Base-by-base conservation (phyloP, 192 early-diverging fungal genomes). In the Entophlyctis helioformis region DNA sequence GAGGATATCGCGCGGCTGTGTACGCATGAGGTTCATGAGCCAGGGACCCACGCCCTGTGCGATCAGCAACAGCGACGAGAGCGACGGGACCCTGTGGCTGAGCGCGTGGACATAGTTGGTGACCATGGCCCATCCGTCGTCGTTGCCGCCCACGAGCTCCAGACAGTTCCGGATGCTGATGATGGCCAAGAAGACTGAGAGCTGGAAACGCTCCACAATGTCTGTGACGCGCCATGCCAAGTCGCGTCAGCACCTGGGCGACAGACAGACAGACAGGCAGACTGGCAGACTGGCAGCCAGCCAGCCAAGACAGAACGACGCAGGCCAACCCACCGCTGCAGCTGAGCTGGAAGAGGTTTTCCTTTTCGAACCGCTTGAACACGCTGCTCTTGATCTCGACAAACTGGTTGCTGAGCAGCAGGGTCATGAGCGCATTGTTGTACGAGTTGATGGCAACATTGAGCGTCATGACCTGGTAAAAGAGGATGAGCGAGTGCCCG, bases 371-470 rank as follows among this genome's bases (percentile, higher is more conserved):
- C 39, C 79, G 81, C 50, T 98, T 98, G 48, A 96, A 98, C 5
- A 98, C 96, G 34, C 80, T 84, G 47, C 87, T 81, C 52, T 98
- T 98, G 60, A 98, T 92, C 54, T 98, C 96, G 7, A 91, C 87
- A 76, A 98, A 98, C 66, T 96, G 96, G 53, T 96, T 96, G 27
- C 82, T 86, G 31, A 98, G 78, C 19, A 98, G 71, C 27, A 98
- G 55, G n/a, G 91, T 86, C 25, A 98, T 60, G 20, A 98, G 63
- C 6, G 87, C 87, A 60, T 95, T 93, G 47, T 87, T 88, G 52
- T 95, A 93, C 12, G 85, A 89, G 61, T 98, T 98, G 50, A 96
- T 84, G 2, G 93, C 85, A 6, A 96, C 91, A 54, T 96, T 94
- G 39, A 96, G 71, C 7, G 92, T 91, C 51, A 96, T 89, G 57